Base-by-base conservation (phyloP, 192 early-diverging fungal species). In the Podila horticola region DNA sequence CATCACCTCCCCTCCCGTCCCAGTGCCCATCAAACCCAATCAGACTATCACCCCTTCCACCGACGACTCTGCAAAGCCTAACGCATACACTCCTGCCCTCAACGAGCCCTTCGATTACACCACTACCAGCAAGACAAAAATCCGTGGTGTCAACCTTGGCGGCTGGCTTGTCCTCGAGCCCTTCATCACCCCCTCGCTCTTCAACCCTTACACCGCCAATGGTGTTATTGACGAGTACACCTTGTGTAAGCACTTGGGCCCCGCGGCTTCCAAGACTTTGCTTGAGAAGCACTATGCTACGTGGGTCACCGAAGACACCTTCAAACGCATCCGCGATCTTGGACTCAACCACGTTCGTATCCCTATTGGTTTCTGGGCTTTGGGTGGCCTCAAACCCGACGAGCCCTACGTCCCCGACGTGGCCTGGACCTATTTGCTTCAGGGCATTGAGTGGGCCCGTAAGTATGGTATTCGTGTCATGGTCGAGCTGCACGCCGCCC, bases 351-450 rank as follows among this genome's bases (percentile, higher is more conserved):
- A 89, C 30, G 69, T 94, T 13, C 89, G 92, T 22, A 90, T 94
- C 38, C 93, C 93, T 0, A 75, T 92, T 34, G 92, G 91, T 7
- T 90, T 91, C 82, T 94, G 93, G 93, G 91, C 93, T 12, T 66
- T 94, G 26, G 84, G 75, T 10, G 84, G 84, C 2, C 58, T 84
- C 49, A 24, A 52, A 12, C 62, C 49, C 7, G 74, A 72, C 0
- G 92, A 92, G 59, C 92, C 92, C 9, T 94, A 88, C 74, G 88
- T 92, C 29, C 84, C 89, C 19, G 79, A 88, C 19, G 58, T 90
- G 26, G 72, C 89, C 6, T 87, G 83, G 83, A 84, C 83, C 10
- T 92, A 90, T 69, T 50, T 94, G 60, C 61, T 87, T 12, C 84
- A 71, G 28, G 88, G 87, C 0, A 75, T 93, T 34, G 84, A 82